Percentiles rank a stretch among this genome's conserved stretches.
Conservation (phyloP, 768 basidiomycete species). For the Crucibulum laeve region DNA sequence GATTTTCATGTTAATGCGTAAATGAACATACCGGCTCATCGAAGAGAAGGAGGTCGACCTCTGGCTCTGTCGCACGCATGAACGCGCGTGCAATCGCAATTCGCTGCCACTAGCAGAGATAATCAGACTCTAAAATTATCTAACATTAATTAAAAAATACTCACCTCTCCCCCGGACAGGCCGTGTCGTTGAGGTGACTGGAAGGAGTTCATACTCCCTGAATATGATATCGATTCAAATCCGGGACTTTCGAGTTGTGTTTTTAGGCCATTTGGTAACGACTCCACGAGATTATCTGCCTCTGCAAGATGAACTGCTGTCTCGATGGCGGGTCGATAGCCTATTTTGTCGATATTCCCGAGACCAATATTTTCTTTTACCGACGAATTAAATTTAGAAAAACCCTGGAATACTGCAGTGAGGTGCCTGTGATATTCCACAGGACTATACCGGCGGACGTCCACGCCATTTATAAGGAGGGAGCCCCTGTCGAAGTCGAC, state of each 20-base stretch:
- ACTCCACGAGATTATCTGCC: slow-evolving; percentile 59
- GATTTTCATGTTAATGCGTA: background rate
- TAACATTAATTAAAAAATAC: slow-evolving; percentile 12
- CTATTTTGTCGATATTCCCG: slow-evolving; percentile 64
- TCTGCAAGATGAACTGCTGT: slow-evolving; percentile 70
- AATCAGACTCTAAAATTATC: slow-evolving; percentile 7
- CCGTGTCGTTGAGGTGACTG: slow-evolving; percentile 49
- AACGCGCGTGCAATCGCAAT: slow-evolving; percentile 85
- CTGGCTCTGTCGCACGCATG: slow-evolving; percentile 73
- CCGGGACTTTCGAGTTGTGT: slow-evolving; percentile 67
- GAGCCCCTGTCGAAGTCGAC: slow-evolving; percentile 70
- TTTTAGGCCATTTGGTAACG: slow-evolving; percentile 67
- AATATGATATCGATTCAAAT: slow-evolving; percentile 48
- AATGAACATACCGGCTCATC: slow-evolving; percentile 69
- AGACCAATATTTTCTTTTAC: slow-evolving; percentile 85
- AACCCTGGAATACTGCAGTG: slow-evolving; percentile 84
- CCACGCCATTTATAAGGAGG: slow-evolving; percentile 64
- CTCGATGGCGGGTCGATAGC: slow-evolving; percentile 50
- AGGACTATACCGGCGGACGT: slow-evolving; percentile 63
- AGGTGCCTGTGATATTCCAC: slow-evolving; percentile 69
- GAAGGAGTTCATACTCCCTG: slow-evolving; percentile 26
- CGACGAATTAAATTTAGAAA: slow-evolving; percentile 74
- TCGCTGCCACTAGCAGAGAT: slow-evolving; percentile 67
- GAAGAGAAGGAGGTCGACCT: slow-evolving; percentile 76
- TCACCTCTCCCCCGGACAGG: slow-evolving; percentile 81